These are phyloP conservation scores for Epicoccum sorghinum DNA, from an alignment of 2,329 filamentous ascomycete genomes.

Conservation along the genomic window DNA sequence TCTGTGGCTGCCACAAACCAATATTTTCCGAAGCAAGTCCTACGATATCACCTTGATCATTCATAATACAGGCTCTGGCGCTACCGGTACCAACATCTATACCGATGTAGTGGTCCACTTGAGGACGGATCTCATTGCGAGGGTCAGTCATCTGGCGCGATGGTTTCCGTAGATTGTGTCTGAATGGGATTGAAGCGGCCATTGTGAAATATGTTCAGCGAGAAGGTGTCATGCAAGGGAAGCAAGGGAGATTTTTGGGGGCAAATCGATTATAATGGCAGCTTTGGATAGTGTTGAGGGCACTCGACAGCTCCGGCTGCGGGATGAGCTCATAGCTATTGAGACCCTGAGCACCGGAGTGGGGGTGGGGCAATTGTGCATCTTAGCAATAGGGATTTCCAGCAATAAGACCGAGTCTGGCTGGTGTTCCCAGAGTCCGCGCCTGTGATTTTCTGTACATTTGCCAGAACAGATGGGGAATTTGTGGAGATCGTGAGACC, in stretches of 20 bases:
- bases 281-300: conserved; percentile 39
- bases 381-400: conserved; percentile 27
- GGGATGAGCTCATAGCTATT: conserved; percentile 47
- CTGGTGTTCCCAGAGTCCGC: conserved; percentile 19
- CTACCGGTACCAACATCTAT: conserved; percentile 97
- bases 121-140: conserved; percentile 63
- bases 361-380: conserved; percentile 38
- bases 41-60: conserved; percentile 86
- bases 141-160: conserved; percentile 58
- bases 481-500: conserved; percentile 40
- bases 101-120: conserved; percentile 73
- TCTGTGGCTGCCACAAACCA: conserved; percentile 60
- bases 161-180: conserved; percentile 36
- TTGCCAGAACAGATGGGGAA: conserved; percentile 27
- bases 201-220: conserved; percentile 21
- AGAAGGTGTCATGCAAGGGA: background rate
- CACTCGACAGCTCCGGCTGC: conserved; percentile 33
- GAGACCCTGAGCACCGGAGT: conserved; percentile 34
- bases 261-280: conserved; percentile 1
- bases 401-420: conserved; percentile 23
- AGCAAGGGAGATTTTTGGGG: conserved; percentile 1
- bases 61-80: conserved; percentile 93
- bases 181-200: conserved; percentile 33
- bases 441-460: conserved; percentile 26
- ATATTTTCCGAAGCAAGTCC: conserved; percentile 60